Evolutionary conservation across 2,329 filamentous ascomycete genomes (phyloP).

Genomic region (Calonectria fujianensis): DNA sequence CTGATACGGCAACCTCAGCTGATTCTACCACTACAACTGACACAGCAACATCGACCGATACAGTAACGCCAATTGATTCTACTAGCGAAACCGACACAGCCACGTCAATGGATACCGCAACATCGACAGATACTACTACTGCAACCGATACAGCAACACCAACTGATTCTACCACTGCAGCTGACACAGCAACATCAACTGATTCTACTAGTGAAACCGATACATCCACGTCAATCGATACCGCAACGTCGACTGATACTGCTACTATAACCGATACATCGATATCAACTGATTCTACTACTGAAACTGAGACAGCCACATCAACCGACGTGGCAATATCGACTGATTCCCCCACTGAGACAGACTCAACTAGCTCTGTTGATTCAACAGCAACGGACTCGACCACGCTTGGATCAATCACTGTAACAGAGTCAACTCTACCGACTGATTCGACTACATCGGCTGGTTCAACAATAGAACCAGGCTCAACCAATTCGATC

Average conservation of each 20-base stretch:
- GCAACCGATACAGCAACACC: background rate
- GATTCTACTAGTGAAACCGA: background rate
- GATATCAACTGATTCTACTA: too few species aligned
- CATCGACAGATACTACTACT: background rate
- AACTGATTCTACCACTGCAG: background rate
- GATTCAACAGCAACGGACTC: background rate
- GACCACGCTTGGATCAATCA: background rate
- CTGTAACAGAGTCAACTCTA: background rate
- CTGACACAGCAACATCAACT: background rate
- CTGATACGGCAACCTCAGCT: background rate
- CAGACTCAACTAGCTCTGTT: background rate
- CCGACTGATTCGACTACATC: background rate
- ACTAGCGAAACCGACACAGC: background rate
- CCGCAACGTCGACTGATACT: too few species aligned
- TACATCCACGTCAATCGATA: too few species aligned
- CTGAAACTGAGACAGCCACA: background rate
- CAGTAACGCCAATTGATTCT: background rate
- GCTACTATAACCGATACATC: too few species aligned
- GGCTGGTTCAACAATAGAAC: background rate
- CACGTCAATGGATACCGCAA: background rate
- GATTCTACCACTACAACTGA: background rate
- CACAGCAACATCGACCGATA: background rate
- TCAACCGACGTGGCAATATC: background rate
- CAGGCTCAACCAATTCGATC: background rate
- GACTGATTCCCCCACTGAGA: background rate